These are phyloP conservation scores for Cardamine chenopodiifolia DNA, from an alignment of 345 rosid genomes.

Conservation along the genomic window DNA sequence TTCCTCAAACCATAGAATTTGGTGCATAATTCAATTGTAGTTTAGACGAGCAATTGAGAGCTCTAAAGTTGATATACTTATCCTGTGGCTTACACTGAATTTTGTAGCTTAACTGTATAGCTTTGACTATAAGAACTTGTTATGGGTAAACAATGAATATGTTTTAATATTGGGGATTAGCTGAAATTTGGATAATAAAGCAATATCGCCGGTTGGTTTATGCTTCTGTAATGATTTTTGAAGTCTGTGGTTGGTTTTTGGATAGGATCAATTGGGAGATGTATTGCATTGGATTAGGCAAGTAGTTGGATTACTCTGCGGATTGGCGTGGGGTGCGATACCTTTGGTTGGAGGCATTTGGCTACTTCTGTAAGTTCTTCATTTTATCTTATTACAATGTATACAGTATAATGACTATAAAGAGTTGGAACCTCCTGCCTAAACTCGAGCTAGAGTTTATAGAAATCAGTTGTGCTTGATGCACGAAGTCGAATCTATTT, in stretches of 20 bases:
- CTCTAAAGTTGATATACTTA: not conserved
- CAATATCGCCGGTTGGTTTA: not conserved
- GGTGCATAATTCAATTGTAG: not conserved
- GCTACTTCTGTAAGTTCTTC: slow-evolving; percentile 74
- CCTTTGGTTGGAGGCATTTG: slow-evolving; percentile 95
- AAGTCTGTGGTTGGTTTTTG: slow-evolving; percentile 10
- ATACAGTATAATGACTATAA: not conserved
- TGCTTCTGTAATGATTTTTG: not conserved
- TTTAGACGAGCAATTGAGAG: not conserved
- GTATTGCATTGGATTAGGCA: slow-evolving; percentile 98
- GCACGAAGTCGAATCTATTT: not conserved
- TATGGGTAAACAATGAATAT: not conserved
- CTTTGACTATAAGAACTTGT: not conserved
- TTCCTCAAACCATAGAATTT: not conserved
- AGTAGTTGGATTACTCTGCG: slow-evolving; percentile 75
- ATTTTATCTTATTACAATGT: not conserved
- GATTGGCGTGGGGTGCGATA: slow-evolving; percentile 83
- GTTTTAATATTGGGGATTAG: slow-evolving; percentile 6
- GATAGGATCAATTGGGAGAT: slow-evolving; percentile 99
- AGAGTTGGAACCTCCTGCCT: not conserved
- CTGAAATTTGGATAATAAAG: slow-evolving; percentile 18
- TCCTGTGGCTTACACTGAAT: not conserved
- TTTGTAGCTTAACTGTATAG: not conserved
- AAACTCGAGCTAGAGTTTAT: not conserved
- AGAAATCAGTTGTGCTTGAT: not conserved